Base-by-base conservation (phyloP, 306 rosid genomes). In the Vigna reflexopilosa region DNA sequence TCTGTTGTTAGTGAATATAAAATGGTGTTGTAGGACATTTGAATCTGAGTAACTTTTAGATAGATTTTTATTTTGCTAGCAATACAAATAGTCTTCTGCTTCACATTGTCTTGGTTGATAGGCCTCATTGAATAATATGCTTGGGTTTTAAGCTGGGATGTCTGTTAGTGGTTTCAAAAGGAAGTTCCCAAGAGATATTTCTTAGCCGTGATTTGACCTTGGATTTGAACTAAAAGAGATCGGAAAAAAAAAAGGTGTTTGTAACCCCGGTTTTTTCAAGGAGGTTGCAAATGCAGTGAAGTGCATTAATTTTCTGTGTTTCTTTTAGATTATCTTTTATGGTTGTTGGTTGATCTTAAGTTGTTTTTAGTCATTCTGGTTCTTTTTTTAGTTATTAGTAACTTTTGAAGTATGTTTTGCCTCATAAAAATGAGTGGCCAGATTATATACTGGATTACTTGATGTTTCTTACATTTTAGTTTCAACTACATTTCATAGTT, bases 221-320 rank as follows among this genome's bases (percentile, higher is more conserved):
- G 20, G 32, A 55, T 57, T 48, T 47, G 16, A 75, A 45, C 44
- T 69, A 38, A 28, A 32, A 59, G 24, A 58, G 42, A 61, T 68
- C 73, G 19, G 32, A 19, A 10, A 68, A 16, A 61, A 6, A 16
- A 52, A 6, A 28, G 26, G 42, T 49, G 22, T 34, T 61, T 72
- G 67, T 11, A 26, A 26, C 70, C 79, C 51, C 22, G 44, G 9
- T 56, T 48, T 72, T 77, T 30, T 14, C 40, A 45, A 24, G 72
- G 52, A 28, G 20, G 52, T 70, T 70, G 54, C 77, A 63, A 76
- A 70, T 69, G 62, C 17, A 42, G 61, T 44, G 38, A 34, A 76
- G 45, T 28, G 7, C 48, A 17, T 61, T 72, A 10, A 71, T 20
- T 47, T 64, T 45, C n/a, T 52, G 32, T 20, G 9, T 52, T 20